Evolutionary conservation across 2,329 filamentous ascomycete genomes (phyloP).

Genomic region (Simplicillium aogashimaense): DNA sequence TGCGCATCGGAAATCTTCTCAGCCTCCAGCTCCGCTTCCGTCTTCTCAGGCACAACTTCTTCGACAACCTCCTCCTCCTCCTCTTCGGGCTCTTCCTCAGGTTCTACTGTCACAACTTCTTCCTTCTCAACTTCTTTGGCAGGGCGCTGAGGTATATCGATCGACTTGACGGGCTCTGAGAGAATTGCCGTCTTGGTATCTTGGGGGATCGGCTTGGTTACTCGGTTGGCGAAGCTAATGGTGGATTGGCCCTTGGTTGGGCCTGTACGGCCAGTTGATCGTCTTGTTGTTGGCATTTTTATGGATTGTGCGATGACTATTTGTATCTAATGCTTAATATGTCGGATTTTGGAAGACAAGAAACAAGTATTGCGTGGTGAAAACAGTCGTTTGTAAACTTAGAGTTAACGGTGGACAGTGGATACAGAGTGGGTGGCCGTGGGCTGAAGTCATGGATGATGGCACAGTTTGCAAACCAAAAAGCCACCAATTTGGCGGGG

Average conservation of each 20-base stretch:
- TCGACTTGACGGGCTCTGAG: conserved; percentile 13
- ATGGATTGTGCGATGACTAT: neutral
- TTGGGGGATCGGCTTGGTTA: conserved; percentile 43
- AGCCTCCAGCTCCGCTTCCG: conserved; percentile 46
- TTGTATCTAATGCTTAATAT: conserved; percentile 4
- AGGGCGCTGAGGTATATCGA: conserved; percentile 8
- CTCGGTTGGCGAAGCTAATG: conserved; percentile 46
- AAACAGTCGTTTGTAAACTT: neutral
- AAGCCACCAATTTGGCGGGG: conserved; percentile 34
- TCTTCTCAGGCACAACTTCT: conserved; percentile 26
- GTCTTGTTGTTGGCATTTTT: conserved; percentile 39
- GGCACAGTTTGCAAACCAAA: neutral
- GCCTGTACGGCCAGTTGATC: conserved; percentile 29
- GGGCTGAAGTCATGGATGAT: neutral
- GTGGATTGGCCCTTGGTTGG: conserved; percentile 40
- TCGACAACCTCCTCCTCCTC: conserved; percentile 17
- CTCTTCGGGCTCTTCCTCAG: conserved; percentile 14
- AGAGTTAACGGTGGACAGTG: conserved; percentile 4
- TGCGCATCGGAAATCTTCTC: conserved; percentile 56
- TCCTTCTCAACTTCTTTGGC: conserved; percentile 13
- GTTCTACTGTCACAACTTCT: conserved; percentile 8
- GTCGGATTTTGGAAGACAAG: conserved; percentile 17
- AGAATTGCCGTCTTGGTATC: conserved; percentile 34
- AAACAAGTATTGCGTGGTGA: conserved; percentile 1
- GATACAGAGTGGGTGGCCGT: neutral